Evolutionary conservation across 108 stramenopile species (phyloP).

Genomic region (Skeletonema potamos): DNA sequence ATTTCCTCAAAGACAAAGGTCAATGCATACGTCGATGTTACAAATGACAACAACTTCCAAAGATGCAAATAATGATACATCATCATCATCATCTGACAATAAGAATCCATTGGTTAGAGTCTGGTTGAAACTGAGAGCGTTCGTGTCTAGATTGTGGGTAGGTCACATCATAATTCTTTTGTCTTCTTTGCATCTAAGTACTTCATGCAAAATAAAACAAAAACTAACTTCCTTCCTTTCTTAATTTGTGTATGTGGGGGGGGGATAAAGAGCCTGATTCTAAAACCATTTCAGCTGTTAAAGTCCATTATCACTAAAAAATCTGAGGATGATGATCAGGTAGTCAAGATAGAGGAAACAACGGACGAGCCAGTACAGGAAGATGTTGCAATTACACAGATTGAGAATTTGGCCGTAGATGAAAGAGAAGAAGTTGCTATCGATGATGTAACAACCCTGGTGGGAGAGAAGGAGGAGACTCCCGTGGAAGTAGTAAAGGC

Average conservation of each 20-base stretch:
- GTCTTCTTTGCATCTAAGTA: background rate
- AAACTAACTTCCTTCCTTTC: background rate
- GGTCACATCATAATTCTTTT: background rate
- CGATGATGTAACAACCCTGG: background rate
- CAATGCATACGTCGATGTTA: background rate
- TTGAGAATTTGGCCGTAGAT: constrained; percentile 11
- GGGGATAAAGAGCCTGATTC: background rate
- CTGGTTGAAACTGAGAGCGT: background rate
- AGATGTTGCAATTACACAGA: constrained; percentile 19
- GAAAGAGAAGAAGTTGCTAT: background rate
- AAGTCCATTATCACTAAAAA: background rate
- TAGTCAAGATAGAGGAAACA: background rate
- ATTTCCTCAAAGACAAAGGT: background rate
- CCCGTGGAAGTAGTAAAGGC: background rate
- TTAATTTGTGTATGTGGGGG: background rate
- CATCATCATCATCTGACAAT: background rate
- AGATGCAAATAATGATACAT: background rate
- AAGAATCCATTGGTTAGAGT: background rate
- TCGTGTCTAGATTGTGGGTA: constrained; percentile 2
- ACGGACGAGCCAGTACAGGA: constrained; percentile 9
- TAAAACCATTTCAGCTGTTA: constrained; percentile 20
- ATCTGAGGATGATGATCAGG: background rate
- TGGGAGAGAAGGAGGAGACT: background rate
- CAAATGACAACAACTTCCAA: background rate
- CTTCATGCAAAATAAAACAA: too few relatives aligned